These are phyloP conservation scores for Kockovaella imperatae DNA, from an alignment of 768 basidiomycete species.

Conservation along the genomic window DNA sequence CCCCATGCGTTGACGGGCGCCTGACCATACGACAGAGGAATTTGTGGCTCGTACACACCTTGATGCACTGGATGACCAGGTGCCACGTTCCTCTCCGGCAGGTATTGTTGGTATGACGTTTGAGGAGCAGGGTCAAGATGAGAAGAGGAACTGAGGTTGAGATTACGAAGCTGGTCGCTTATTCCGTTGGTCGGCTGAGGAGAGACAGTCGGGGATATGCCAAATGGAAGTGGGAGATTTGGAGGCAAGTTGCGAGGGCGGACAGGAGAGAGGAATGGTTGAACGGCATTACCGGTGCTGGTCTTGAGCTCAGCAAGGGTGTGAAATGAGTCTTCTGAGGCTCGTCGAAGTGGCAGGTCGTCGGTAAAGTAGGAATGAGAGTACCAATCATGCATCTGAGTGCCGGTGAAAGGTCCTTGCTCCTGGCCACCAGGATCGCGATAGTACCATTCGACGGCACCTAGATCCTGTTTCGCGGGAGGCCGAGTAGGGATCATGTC, in stretches of 20 bases:
- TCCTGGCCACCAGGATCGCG: conserved; percentile 84
- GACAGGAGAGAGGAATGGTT: conserved; percentile 44
- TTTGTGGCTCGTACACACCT: not conserved
- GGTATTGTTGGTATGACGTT: conserved; percentile 11
- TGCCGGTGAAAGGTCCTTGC: conserved; percentile 86
- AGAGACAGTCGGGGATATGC: conserved; percentile 15
- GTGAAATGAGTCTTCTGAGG: conserved; percentile 43
- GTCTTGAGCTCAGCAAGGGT: conserved; percentile 43
- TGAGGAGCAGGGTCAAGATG: conserved; percentile 7
- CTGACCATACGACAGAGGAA: conserved; percentile 7
- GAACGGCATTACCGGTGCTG: conserved; percentile 39
- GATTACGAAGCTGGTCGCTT: not conserved
- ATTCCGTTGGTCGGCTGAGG: conserved; percentile 4
- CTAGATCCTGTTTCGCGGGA: conserved; percentile 21
- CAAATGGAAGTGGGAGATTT: conserved; percentile 44
- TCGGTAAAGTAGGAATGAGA: conserved; percentile 79
- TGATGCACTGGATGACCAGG: conserved; percentile 6
- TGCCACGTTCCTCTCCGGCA: conserved; percentile 9
- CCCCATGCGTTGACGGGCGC: conserved; percentile 15
- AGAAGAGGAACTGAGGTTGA: not conserved
- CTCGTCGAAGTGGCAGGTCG: conserved; percentile 74
- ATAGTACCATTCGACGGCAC: conserved; percentile 73
- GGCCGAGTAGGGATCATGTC: conserved; percentile 1
- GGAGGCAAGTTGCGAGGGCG: conserved; percentile 50
- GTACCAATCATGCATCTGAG: conserved; percentile 90